Evolutionary conservation across 2,329 filamentous ascomycete species (phyloP).

Genomic region (Blastomyces silverae): DNA sequence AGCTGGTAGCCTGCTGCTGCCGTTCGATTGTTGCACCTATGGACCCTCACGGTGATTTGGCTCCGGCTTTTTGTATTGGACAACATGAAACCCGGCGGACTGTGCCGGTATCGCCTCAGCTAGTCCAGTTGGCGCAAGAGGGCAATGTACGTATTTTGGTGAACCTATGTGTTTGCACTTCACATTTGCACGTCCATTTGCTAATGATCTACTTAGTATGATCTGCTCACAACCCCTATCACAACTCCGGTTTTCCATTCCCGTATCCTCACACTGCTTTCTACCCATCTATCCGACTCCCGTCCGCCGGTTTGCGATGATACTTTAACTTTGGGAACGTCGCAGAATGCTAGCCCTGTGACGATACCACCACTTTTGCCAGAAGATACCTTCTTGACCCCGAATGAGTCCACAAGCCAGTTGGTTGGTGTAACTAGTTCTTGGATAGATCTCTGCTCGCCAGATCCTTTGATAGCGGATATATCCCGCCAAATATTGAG

Average conservation of each 20-base stretch:
- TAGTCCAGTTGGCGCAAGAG: conserved; percentile 52
- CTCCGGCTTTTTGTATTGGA: conserved; percentile 52
- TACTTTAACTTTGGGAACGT: conserved; percentile 36
- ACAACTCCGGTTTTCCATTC: conserved; percentile 56
- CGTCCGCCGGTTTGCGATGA: conserved; percentile 33
- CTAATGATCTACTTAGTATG: conserved; percentile 46
- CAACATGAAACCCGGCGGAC: conserved; percentile 54
- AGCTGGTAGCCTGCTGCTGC: neutral
- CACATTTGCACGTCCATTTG: neutral
- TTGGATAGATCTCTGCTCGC: conserved; percentile 85
- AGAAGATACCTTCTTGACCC: conserved; percentile 58
- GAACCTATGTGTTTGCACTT: neutral
- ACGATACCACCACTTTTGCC: conserved; percentile 38
- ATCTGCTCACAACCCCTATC: conserved; percentile 58
- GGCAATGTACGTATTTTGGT: conserved; percentile 42
- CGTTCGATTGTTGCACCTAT: conserved; percentile 14
- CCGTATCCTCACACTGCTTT: conserved; percentile 49
- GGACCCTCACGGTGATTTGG: conserved; percentile 24
- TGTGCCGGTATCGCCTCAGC: conserved; percentile 44
- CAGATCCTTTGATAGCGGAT: conserved; percentile 73
- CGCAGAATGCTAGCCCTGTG: conserved; percentile 37
- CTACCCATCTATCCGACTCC: conserved; percentile 45
- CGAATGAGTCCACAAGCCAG: conserved; percentile 72
- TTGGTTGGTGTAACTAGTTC: conserved; percentile 74
- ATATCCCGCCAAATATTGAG: conserved; percentile 85